A percentile compares a stretch with the other conserved stretches of the same genome.
phyloP scores from a whole-genome alignment of 306 rosid genomes.

The Casuarina glauca region DNA sequence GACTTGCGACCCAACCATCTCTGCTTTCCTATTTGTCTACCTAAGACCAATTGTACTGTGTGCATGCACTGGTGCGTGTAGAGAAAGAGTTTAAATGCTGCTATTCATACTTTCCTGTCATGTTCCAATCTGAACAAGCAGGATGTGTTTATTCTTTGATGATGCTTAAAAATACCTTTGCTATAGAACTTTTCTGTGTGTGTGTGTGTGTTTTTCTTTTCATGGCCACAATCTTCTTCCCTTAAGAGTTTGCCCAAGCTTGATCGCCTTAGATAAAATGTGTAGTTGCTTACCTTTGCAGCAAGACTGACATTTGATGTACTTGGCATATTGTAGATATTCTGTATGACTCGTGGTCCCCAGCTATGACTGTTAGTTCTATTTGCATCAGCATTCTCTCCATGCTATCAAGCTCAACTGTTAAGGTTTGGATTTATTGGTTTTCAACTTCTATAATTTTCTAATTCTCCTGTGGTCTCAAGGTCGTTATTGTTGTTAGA shows the following conservation, averaged over 20 bases:
- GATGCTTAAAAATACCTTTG: neutral
- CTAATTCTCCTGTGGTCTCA: neutral
- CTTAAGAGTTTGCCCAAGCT: neutral
- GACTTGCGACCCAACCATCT: no score
- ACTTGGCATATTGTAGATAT: constrained; percentile 67
- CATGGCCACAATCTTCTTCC: neutral
- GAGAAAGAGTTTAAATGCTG: neutral
- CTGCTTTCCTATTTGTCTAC: no score
- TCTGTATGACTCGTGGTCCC: constrained; percentile 99
- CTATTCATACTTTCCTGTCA: neutral
- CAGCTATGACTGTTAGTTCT: constrained; percentile 99
- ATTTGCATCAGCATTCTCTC: constrained; percentile 99
- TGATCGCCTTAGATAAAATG: constrained; percentile 8
- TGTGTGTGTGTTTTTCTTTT: neutral
- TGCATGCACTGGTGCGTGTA: neutral
- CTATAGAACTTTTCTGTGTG: neutral
- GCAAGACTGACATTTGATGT: constrained; percentile 35
- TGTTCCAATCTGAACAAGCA: neutral
- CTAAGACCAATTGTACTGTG: neutral
- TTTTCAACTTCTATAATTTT: constrained; percentile 23
- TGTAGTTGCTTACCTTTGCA: constrained; percentile 5
- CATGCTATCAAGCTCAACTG: constrained; percentile 97
- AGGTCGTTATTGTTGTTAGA: neutral
- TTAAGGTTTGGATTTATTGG: constrained; percentile 55
- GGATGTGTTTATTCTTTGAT: neutral